These are phyloP conservation scores for Plasmodium reichenowi DNA, from an alignment of 169 alveolate genomes.

Conservation along the genomic window DNA sequence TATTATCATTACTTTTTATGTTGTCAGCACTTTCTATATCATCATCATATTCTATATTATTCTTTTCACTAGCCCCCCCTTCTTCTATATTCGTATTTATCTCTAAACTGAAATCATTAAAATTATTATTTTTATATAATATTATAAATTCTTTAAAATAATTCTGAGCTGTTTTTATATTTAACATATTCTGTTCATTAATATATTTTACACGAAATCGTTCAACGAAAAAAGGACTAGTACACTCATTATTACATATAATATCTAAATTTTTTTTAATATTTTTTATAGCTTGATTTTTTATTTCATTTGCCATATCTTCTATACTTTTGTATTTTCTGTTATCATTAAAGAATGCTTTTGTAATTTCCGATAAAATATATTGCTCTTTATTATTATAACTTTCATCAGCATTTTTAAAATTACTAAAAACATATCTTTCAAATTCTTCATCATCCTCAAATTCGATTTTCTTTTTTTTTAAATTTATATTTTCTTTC, in stretches of 20 bases:
- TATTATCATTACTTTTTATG: neutral
- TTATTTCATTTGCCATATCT: constrained; percentile 74
- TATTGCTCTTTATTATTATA: constrained; percentile 11
- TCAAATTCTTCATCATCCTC: constrained; percentile 75
- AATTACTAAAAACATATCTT: constrained; percentile 36
- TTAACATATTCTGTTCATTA: constrained; percentile 48
- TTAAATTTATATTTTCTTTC: constrained; percentile 2
- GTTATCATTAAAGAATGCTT: constrained; percentile 33
- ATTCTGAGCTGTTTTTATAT: constrained; percentile 55
- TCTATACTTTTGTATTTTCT: constrained; percentile 59
- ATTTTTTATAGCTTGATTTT: constrained; percentile 33
- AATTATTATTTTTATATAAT: constrained; percentile 49
- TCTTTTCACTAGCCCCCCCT: neutral
- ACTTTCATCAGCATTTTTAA: constrained; percentile 23
- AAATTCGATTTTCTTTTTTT: constrained; percentile 47
- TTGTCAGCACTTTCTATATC: neutral
- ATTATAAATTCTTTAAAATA: constrained; percentile 59
- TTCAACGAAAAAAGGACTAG: constrained; percentile 70
- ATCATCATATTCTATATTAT: neutral
- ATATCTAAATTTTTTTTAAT: constrained; percentile 48
- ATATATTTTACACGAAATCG: constrained; percentile 60
- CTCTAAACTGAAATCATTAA: constrained; percentile 63
- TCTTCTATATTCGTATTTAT: constrained; percentile 44
- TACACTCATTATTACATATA: constrained; percentile 71
- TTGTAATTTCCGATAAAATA: constrained; percentile 48